Evolutionary conservation across 306 rosid species (phyloP), one percentile per base, ranked within the genome.

Genomic region (Hylodesmum podocarpum): DNA sequence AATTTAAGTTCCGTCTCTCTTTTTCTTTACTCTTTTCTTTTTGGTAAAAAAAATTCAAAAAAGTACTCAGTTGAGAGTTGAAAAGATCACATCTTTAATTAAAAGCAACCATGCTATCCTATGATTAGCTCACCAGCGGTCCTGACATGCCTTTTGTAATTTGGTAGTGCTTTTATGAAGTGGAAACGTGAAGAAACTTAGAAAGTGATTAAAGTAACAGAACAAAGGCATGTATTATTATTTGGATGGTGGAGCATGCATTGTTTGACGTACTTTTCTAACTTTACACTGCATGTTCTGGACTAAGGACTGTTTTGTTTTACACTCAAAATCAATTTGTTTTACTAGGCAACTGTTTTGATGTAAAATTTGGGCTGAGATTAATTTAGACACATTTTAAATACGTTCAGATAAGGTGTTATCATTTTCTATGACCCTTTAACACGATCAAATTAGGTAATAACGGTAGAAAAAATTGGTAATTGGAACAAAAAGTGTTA

Each of bases 161-260:
- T 66, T 66, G 85, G 78, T 66, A 67, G 78, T 72, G 80, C 80
- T 66, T 65, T 57, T 21, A 49, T 73, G 54, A 82, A 74, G 58
- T 58, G 84, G 70, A 65, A 76, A 65, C 54, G 76, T 54, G 76
- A 77, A 65, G 82, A 72, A 80, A 66, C 78, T 66, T 66, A 66
- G 53, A 64, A 70, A 84, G 85, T 66, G 85, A 61, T 76, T 25
- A 66, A 62, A 80, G 80, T 47, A 70, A 77, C 63, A 39, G 9
- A 46, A 54, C 51, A 80, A 76, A 80, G 15, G 24, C 55, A 9
- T 29, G 41, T 8, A 33, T 72, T 57, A 66, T 64, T 68, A 19
- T 76, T 31, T 65, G 55, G 61, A 66, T 66, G 9, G 66, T 66
- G 80, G 75, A 77, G 69, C 85, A 84, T 80, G 80, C 82, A 76